These are phyloP conservation scores for Pilaira anomala DNA, from an alignment of 192 early-diverging fungal species.

Conservation along the genomic window DNA sequence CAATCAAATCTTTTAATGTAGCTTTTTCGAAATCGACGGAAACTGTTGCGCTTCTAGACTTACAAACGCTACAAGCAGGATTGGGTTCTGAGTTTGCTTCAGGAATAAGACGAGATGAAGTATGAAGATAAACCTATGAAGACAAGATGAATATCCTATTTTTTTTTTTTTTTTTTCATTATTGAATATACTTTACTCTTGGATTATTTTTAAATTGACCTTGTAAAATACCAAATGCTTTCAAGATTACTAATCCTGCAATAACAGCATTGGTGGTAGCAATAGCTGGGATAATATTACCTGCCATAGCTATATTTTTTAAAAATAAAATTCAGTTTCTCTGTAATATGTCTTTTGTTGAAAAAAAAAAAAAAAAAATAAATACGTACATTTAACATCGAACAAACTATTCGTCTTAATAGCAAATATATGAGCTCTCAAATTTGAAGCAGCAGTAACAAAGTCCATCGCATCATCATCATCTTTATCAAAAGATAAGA, in stretches of 20 bases:
- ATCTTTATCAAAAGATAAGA: constrained; percentile 92
- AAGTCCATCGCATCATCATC: constrained; percentile 88
- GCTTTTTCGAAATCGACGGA: constrained; percentile 53
- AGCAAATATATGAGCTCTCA: constrained; percentile 79
- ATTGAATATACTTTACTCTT: constrained; percentile 40
- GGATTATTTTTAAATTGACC: constrained; percentile 48
- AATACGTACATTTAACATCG: constrained; percentile 73
- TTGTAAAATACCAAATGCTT: constrained; percentile 74
- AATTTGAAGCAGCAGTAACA: constrained; percentile 89
- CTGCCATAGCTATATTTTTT: constrained; percentile 82
- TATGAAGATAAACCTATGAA: constrained; percentile 56
- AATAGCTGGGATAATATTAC: constrained; percentile 97
- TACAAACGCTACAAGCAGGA: constrained; percentile 75
- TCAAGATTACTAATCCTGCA: constrained; percentile 89
- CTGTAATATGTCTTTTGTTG: too few species aligned
- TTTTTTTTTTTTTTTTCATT: neutral
- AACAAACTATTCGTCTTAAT: constrained; percentile 82
- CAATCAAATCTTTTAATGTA: constrained; percentile 69
- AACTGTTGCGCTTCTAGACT: constrained; percentile 58
- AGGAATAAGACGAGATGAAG: constrained; percentile 58
- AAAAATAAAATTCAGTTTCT: constrained; percentile 29
- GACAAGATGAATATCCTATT: neutral
- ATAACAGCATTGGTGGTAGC: constrained; percentile 98
- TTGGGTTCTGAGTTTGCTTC: constrained; percentile 68
- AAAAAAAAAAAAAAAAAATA: neutral